These are phyloP conservation scores for Neurospora terricola DNA, from an alignment of 495 filamentous ascomycete genomes.

Conservation along the genomic window DNA sequence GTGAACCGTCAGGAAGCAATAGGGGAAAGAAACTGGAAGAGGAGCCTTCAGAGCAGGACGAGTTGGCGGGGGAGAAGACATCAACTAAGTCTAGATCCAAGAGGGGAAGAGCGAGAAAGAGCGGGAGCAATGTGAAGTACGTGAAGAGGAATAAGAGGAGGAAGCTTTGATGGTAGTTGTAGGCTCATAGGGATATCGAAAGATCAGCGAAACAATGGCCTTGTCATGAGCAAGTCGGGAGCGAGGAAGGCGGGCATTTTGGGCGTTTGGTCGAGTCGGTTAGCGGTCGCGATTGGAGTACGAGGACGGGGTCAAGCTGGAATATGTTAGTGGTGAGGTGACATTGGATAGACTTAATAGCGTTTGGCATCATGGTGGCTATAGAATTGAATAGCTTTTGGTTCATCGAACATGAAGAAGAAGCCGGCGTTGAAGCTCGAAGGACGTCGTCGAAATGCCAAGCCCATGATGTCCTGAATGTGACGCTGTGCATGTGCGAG, in stretches of 20 bases:
- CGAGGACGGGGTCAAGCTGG: not conserved
- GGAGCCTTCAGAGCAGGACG: not conserved
- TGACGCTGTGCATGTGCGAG: not conserved
- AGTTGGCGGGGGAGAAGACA: not conserved
- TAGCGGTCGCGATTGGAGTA: not conserved
- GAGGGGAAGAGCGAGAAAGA: not conserved
- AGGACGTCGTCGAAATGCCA: not conserved
- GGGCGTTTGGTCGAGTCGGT: not conserved
- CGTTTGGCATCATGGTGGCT: rapidly evolving
- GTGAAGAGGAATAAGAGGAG: not conserved
- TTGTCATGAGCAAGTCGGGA: not conserved
- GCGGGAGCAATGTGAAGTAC: not conserved
- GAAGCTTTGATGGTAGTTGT: not conserved
- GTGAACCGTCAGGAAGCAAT: not conserved
- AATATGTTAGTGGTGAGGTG: not conserved
- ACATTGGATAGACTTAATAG: not conserved
- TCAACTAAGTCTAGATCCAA: not conserved
- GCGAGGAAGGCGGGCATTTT: not conserved
- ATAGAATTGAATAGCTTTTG: not conserved
- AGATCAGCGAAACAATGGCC: not conserved
- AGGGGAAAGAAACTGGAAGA: not conserved
- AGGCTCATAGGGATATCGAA: not conserved
- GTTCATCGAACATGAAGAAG: not conserved
- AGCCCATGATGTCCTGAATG: not conserved
- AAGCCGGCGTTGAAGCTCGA: not conserved